phyloP scores from a whole-genome alignment of 768 basidiomycete species.

The Tulasnella sp. region DNA sequence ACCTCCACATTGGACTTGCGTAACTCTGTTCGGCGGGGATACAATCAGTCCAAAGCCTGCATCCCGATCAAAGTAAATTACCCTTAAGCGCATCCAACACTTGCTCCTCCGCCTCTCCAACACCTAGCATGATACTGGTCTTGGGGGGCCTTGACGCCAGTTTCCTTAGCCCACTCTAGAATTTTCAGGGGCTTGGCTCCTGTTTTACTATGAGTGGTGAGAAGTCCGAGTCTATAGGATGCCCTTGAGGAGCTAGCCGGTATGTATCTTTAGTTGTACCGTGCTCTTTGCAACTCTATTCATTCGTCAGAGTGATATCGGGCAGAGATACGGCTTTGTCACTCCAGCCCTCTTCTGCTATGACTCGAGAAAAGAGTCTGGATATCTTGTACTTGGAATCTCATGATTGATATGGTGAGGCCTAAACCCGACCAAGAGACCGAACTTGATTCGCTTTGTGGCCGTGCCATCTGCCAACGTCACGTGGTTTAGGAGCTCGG shows the following conservation, averaged over 20 bases:
- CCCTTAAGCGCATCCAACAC: conserved; percentile 75
- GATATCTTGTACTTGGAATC: no score
- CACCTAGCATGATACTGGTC: conserved; percentile 97
- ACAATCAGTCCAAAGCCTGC: background rate
- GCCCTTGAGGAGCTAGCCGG: background rate
- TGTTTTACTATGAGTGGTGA: background rate
- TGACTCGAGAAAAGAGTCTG: no score
- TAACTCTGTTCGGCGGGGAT: conserved; percentile 50
- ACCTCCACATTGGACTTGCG: conserved; percentile 87
- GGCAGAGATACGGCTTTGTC: background rate
- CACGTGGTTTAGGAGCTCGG: no score
- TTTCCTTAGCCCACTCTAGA: conserved; percentile 66
- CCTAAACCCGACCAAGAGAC: no score
- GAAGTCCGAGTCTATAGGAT: background rate
- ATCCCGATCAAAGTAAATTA: conserved; percentile 31
- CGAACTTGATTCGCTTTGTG: no score
- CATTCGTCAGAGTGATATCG: background rate
- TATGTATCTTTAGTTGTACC: background rate
- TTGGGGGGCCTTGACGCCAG: conserved; percentile 86
- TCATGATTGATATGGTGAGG: no score
- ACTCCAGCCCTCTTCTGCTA: no score
- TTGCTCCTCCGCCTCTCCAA: conserved; percentile 84
- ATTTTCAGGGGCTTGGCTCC: background rate
- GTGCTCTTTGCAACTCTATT: background rate
- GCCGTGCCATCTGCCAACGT: no score